phyloP scores from a whole-genome alignment of 257 asterid genomes.

The Gynochthodes officinalis region DNA sequence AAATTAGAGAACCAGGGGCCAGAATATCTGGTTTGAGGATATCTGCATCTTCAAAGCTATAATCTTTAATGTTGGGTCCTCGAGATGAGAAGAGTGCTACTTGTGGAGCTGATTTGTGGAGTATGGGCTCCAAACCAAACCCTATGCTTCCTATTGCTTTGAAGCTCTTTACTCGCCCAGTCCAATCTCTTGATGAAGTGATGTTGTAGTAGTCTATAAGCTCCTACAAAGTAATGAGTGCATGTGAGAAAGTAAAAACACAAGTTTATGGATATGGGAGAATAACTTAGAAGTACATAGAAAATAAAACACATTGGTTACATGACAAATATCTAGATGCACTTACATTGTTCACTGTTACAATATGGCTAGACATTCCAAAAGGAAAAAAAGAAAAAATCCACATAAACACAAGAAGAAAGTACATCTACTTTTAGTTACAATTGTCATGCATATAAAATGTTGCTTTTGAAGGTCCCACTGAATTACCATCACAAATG shows the following conservation, averaged over 20 bases:
- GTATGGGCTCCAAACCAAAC: conserved; percentile 78
- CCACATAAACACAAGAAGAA: background rate
- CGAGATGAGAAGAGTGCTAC: conserved; percentile 96
- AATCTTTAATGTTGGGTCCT: conserved; percentile 94
- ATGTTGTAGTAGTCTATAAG: conserved; percentile 84
- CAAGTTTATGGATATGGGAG: background rate
- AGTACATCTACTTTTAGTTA: background rate
- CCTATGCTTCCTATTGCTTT: conserved; percentile 83
- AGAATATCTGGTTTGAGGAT: conserved; percentile 94
- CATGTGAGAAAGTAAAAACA: conserved; percentile 1
- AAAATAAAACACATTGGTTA: background rate
- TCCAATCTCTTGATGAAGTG: conserved; percentile 90
- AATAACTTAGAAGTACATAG: too few species aligned
- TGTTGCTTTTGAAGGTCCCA: background rate
- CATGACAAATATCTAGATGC: background rate
- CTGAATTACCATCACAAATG: background rate
- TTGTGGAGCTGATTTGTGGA: conserved; percentile 93
- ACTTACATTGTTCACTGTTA: background rate
- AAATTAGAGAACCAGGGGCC: conserved; percentile 96
- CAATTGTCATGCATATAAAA: background rate
- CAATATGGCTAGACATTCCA: background rate
- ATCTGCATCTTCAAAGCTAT: conserved; percentile 93
- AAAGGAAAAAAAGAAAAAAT: background rate
- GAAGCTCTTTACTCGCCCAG: conserved; percentile 89
- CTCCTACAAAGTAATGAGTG: conserved; percentile 42